Evolutionary conservation across 129 eudicot genomes (phyloP).

Genomic region (Mikania micrantha): DNA sequence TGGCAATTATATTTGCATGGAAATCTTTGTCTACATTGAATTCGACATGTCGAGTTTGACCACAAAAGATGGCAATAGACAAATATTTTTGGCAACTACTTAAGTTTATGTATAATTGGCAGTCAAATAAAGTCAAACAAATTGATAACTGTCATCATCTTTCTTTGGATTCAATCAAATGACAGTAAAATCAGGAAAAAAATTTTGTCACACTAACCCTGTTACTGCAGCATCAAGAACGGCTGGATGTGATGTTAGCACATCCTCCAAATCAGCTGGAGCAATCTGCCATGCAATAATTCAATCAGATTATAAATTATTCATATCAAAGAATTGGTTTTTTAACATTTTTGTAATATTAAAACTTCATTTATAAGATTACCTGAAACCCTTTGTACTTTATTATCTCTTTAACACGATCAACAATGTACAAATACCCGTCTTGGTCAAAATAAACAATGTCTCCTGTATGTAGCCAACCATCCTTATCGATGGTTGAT

Average conservation of each 20-base stretch:
- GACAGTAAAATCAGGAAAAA: not conserved
- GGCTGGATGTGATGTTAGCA: slow-evolving; percentile 62
- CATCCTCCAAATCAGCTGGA: slow-evolving; percentile 89
- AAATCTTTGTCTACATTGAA: not conserved
- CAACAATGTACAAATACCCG: slow-evolving; percentile 67
- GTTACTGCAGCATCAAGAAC: slow-evolving; percentile 86
- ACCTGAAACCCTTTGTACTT: slow-evolving; percentile 98
- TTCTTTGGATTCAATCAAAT: not conserved
- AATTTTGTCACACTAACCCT: slow-evolving; percentile 40
- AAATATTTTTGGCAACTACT: not conserved
- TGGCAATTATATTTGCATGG: not conserved
- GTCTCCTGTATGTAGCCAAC: slow-evolving; percentile 94
- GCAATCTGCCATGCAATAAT: slow-evolving; percentile 49
- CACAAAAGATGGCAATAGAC: not conserved
- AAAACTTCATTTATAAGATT: not conserved
- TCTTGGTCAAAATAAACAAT: slow-evolving; percentile 76
- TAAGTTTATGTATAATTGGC: not conserved
- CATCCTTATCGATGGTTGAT: slow-evolving; percentile 55
- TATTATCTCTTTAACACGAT: slow-evolving; percentile 83
- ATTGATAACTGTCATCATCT: not conserved
- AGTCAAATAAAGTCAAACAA: not conserved
- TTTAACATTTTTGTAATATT: too few relatives aligned
- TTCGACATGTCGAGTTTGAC: not conserved
- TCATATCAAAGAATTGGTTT: not conserved
- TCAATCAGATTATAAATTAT: not conserved